Evolutionary conservation across 2,329 filamentous ascomycete genomes (phyloP).

Genomic region (Pleoardoris graminearum): DNA sequence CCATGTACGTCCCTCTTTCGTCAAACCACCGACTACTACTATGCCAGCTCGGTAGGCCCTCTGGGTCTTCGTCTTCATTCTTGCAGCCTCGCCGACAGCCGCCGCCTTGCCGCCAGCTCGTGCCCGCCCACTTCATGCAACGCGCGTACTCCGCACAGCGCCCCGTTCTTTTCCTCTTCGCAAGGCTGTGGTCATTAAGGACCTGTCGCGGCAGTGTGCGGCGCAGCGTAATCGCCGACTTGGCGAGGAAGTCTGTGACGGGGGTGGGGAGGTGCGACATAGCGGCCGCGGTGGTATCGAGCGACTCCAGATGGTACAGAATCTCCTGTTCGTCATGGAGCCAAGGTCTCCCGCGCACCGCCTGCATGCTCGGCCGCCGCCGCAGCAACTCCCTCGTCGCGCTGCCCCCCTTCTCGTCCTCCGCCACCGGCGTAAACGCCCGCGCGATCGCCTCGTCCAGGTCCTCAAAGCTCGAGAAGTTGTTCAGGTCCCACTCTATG

Average conservation of each 20-base stretch:
- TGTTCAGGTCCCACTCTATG: slow-evolving; percentile 36
- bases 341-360: slow-evolving; percentile 16
- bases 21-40: slow-evolving; percentile 38
- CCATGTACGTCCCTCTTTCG: slow-evolving; percentile 35
- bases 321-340: slow-evolving; percentile 30
- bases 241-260: slow-evolving; percentile 37
- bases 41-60: slow-evolving; percentile 41
- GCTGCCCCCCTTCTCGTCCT: neutral
- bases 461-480: slow-evolving; percentile 33
- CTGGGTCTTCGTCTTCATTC: slow-evolving; percentile 40
- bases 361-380: slow-evolving; percentile 24
- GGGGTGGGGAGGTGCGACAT: slow-evolving; percentile 28
- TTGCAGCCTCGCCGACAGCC: slow-evolving; percentile 37
- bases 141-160: slow-evolving; percentile 38
- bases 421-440: slow-evolving; percentile 24
- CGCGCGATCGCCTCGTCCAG: slow-evolving; percentile 33
- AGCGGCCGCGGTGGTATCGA: slow-evolving; percentile 37
- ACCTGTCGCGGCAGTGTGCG: slow-evolving; percentile 31
- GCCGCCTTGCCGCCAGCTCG: slow-evolving; percentile 34
- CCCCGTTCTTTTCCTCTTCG: slow-evolving; percentile 25
- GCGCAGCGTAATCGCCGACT: slow-evolving; percentile 35
- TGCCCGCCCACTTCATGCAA: slow-evolving; percentile 41
- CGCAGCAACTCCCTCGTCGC: slow-evolving; percentile 19
- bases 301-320: slow-evolving; percentile 37
- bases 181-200: slow-evolving; percentile 25